Evolutionary conservation across 176 grass and related monocot genomes (phyloP).

Genomic region (Carex myosuroides): DNA sequence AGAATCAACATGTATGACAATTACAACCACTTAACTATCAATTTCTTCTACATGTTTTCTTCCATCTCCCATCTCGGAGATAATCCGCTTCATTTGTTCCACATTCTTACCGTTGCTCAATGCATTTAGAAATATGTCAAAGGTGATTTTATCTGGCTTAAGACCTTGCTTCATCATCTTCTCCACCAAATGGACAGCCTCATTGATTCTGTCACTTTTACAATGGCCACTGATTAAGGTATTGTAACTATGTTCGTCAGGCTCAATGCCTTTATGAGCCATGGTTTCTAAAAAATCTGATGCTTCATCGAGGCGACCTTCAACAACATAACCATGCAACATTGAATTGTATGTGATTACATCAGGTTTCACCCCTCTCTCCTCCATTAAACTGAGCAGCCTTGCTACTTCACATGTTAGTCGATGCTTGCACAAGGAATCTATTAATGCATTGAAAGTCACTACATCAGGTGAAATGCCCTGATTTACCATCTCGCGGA

Average conservation of each 20-base stretch:
- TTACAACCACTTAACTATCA: background rate
- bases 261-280: background rate
- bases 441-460: background rate
- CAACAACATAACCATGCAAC: background rate
- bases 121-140: background rate
- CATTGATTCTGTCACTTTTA: background rate
- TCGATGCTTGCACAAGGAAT: slow-evolving; percentile 19
- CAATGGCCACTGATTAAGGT: background rate
- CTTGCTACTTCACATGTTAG: slow-evolving; percentile 1
- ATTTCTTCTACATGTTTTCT: background rate
- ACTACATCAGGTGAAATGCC: background rate
- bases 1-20: background rate
- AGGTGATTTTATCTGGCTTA: background rate
- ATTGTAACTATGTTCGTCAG: background rate
- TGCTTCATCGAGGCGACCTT: background rate
- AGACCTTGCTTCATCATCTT: background rate
- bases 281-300: background rate
- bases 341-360: background rate
- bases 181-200: background rate
- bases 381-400: slow-evolving; percentile 11
- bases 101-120: background rate
- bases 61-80: background rate
- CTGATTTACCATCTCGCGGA: background rate
- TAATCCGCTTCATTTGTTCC: background rate
- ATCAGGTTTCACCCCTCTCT: background rate